Conservation (phyloP, 2,329 filamentous ascomycete genomes). For the Clonostachys rhizophaga region DNA sequence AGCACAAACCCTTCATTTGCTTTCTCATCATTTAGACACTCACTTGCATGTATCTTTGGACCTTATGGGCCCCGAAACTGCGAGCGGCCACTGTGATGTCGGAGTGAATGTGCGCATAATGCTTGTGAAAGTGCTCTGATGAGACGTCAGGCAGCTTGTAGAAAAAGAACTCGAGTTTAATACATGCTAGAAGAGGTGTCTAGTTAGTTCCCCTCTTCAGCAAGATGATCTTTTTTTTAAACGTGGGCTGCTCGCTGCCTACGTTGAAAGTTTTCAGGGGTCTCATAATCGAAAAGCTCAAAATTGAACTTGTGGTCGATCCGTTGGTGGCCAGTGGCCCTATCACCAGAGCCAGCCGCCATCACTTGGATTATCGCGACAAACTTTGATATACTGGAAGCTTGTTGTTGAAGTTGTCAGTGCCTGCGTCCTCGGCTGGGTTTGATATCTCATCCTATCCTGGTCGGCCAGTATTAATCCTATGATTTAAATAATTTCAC, state of each 20-base stretch:
- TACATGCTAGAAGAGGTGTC: constrained; percentile 2
- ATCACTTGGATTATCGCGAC: background rate
- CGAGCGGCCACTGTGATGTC: constrained; percentile 9
- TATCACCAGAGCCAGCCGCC: background rate
- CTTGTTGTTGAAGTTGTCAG: too few species aligned
- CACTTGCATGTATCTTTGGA: constrained; percentile 9
- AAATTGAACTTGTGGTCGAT: constrained; percentile 10
- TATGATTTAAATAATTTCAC: too few species aligned
- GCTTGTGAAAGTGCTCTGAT: constrained; percentile 8
- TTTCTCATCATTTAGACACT: background rate
- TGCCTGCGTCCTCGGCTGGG: too few species aligned
- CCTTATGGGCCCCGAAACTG: constrained; percentile 7
- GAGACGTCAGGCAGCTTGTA: constrained; percentile 7
- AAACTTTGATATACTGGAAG: too few species aligned
- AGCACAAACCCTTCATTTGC: background rate
- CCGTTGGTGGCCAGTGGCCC: constrained; percentile 3
- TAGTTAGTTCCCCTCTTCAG: background rate
- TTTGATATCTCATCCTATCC: too few species aligned
- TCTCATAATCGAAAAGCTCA: constrained; percentile 7
- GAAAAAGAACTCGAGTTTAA: constrained; percentile 10
- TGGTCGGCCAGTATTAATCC: too few species aligned
- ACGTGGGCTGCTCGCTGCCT: background rate
- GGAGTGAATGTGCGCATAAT: constrained; percentile 9
- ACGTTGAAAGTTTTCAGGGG: constrained; percentile 8
- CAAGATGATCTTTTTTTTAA: too few species aligned